These are phyloP conservation scores for Chaetoceros muelleri DNA, from an alignment of 108 stramenopile species.

Conservation along the genomic window DNA sequence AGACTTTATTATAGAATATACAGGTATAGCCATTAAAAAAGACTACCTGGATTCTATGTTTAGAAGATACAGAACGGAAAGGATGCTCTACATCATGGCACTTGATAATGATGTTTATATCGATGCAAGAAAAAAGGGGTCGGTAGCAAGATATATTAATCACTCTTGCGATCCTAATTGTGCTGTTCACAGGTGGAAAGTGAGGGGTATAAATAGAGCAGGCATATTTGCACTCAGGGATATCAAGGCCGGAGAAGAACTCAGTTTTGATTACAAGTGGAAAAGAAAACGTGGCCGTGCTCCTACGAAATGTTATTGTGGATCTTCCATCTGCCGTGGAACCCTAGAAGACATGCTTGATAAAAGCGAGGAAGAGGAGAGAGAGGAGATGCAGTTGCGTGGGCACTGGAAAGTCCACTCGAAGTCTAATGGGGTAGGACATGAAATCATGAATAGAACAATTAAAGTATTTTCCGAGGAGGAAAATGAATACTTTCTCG, in stretches of 20 bases:
- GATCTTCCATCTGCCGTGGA: constrained; percentile 77
- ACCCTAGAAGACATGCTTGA: constrained; percentile 66
- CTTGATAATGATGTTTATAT: constrained; percentile 80
- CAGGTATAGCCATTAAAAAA: constrained; percentile 68
- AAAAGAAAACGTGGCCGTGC: constrained; percentile 83
- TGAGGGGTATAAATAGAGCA: constrained; percentile 68
- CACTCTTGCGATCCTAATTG: constrained; percentile 97
- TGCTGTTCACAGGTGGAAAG: constrained; percentile 86
- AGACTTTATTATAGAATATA: constrained; percentile 74
- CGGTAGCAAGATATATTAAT: constrained; percentile 94
- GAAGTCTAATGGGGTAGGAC: constrained; percentile 27
- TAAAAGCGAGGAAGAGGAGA: constrained; percentile 41
- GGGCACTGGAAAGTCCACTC: constrained; percentile 41
- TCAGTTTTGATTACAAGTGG: constrained; percentile 97
- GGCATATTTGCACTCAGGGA: constrained; percentile 76
- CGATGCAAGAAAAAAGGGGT: constrained; percentile 89
- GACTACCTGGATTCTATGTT: constrained; percentile 46
- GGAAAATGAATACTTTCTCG: constrained; percentile 54
- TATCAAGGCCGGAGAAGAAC: constrained; percentile 83
- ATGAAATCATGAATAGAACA: constrained; percentile 66
- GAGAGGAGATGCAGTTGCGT: constrained; percentile 38
- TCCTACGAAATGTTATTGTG: constrained; percentile 92
- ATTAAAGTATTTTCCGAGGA: constrained; percentile 60
- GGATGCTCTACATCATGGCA: constrained; percentile 93
- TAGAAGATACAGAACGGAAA: constrained; percentile 51